Percentiles rank a stretch among this genome's conserved stretches.
phyloP scores from a whole-genome alignment of 2,329 filamentous ascomycete genomes.

The Claviceps africana region DNA sequence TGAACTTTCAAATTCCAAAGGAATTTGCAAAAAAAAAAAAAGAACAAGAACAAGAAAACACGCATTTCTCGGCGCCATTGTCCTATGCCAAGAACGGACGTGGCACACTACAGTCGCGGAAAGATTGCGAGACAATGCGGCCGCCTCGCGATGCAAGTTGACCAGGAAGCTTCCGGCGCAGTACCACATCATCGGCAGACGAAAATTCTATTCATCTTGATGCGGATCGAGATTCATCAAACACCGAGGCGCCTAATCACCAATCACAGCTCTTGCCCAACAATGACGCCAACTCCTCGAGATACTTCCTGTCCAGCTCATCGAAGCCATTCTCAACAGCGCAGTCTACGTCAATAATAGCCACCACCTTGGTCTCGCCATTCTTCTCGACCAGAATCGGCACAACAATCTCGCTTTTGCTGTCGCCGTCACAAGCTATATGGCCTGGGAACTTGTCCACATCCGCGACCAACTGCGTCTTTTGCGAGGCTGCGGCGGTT shows the following conservation, averaged over 20 bases:
- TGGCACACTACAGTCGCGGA: not conserved
- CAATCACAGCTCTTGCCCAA: constrained; percentile 52
- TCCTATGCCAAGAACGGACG: not conserved
- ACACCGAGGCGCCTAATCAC: constrained; percentile 18
- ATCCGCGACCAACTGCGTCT: constrained; percentile 54
- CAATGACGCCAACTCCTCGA: constrained; percentile 53
- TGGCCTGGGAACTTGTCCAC: constrained; percentile 66
- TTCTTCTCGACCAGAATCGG: constrained; percentile 39
- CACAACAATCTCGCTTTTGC: constrained; percentile 69
- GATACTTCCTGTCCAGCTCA: constrained; percentile 46
- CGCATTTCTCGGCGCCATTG: not conserved
- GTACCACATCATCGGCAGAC: not conserved
- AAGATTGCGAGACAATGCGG: not conserved
- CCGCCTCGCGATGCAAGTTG: not conserved
- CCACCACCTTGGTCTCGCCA: constrained; percentile 38
- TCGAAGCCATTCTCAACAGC: constrained; percentile 53
- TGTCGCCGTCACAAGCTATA: constrained; percentile 67
- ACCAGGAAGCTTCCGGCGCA: not conserved
- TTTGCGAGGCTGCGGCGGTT: constrained; percentile 42
- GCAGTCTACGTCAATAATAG: constrained; percentile 72
- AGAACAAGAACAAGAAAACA: too few relatives aligned
- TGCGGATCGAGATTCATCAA: not conserved
- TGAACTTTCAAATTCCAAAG: not conserved
- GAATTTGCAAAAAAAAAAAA: not conserved
- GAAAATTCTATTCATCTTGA: not conserved